Evolutionary conservation across 495 filamentous ascomycete genomes (phyloP), one percentile per base, ranked within the genome.

Genomic region (Trichoderma orchidacearum): DNA sequence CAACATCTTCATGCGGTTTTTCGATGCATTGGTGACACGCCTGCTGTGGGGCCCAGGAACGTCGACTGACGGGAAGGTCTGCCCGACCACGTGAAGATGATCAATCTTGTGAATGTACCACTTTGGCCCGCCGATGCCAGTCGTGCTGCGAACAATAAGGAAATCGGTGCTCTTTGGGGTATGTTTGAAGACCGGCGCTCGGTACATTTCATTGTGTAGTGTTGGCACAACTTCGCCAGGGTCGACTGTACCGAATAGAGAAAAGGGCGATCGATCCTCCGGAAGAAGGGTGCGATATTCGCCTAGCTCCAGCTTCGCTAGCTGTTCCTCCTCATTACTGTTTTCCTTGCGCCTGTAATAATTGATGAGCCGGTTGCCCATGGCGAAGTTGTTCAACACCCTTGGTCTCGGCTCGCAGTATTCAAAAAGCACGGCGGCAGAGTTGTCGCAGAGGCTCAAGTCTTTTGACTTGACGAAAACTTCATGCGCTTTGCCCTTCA

Each of bases 1-100:
- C 23, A 97, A 78, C 87, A 96, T 96, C 72, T 90, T 95, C 70
- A 99, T 81, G 15, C 93, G 85, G 64, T 90, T 94, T 73, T 97
- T 97, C 21, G 87, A 81, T 7, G 92, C 89, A 31, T 91, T 96
- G 0, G 94, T 97, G 23, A 97, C 91, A 63, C 89, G 91, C 51
- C 93, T 81, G 2, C 91, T 93, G 70, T 96, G 90, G 1, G 89
- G 90, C 2, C 89, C 89, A 32, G 94, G 94, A 6, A 99, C 85
- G 60, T 96, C 91, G 29, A 90, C 81, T 0, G 87, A 87, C 11
- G 93, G 93, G 61, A 97, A 85, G 58, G 89, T 83, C 63, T 99
- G 93, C 5, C 93, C 93, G 38, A 95, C 93, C 12, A 86, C 82
- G 60, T 82, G 92, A 15, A 99, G 67, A 63, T 96, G 85, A 56